Evolutionary conservation across 805 yeast species (phyloP), one percentile per base, ranked within the genome.

Genomic region (Maudiozyma saulgeensis): DNA sequence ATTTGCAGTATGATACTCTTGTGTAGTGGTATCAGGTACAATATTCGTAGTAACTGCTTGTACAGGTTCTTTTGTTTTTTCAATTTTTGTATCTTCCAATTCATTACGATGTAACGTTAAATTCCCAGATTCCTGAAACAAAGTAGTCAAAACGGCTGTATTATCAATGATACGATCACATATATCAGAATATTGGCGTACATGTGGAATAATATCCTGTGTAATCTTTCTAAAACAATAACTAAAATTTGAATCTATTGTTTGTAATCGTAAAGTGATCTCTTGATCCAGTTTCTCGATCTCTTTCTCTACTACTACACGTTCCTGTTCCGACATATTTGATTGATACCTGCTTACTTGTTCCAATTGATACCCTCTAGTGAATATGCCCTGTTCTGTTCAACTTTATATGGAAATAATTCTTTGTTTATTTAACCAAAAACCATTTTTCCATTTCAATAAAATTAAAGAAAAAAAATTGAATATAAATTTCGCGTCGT

Each of bases 221-320:
- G 80, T 80, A 25, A 89, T 79, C 34, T 82, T 75, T 43, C 80
- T 74, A 61, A 84, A 87, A 19, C 90, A 79, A 42, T 75, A 71
- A 12, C 84, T 76, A 45, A 88, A 73, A 59, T 87, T 83, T 44
- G 80, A 75, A 67, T 88, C 96, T 23, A 89, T 85, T 44, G 81
- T 82, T 63, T 87, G 96, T 44, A 89, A 68, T 6, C 81, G 78
- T 47, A 84, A 64, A 0, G 95, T 87, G 41, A 87, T 84, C 59
- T 82, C 84, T 62, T 85, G 95, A 58, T 88, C 95, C 42, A 87
- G 64, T 56, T 78, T 72, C 58, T 87, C 95, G 59, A 82, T 65
- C 19, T 53, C 41, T n/a, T 26, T 48, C n/a, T 51, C 54, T 15
- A 35, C 38, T 11, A 41, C 40, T 40, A 21, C 23, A 21, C 3